A percentile compares a stretch with the other conserved stretches of the same genome.
phyloP scores from a whole-genome alignment of 257 asterid species.

The Capsicum rhomboideum region DNA sequence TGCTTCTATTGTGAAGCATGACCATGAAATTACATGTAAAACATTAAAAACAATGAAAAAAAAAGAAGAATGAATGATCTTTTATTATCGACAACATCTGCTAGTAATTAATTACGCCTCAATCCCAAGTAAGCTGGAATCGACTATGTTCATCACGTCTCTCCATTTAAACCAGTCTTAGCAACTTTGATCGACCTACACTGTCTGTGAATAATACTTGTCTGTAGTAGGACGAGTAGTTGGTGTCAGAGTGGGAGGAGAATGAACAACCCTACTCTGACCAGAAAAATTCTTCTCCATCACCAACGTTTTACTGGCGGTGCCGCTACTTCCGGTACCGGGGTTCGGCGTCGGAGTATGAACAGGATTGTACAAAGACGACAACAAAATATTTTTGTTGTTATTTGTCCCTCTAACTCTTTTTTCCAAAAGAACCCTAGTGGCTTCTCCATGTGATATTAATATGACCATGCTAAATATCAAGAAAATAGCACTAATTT shows the following conservation, averaged over 20 bases:
- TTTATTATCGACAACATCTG: neutral
- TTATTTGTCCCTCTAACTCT: neutral
- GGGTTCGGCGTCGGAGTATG: neutral
- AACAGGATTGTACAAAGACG: neutral
- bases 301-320: neutral
- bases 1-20: neutral
- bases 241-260: neutral
- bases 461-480: neutral
- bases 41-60: neutral
- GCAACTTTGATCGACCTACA: too few species aligned
- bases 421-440: neutral
- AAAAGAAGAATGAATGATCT: neutral
- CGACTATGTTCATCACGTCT: neutral
- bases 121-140: neutral
- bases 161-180: neutral
- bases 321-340: neutral
- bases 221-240: neutral
- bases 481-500: neutral
- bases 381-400: neutral
- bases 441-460: neutral
- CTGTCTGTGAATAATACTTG: too few species aligned
- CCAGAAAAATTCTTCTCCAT: slow-evolving; percentile 1
- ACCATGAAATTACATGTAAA: neutral
- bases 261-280: neutral
- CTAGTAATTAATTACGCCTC: neutral